These are phyloP conservation scores for Chlamydomonas asymmetrica DNA, from an alignment of 139 green algal species.

Conservation along the genomic window DNA sequence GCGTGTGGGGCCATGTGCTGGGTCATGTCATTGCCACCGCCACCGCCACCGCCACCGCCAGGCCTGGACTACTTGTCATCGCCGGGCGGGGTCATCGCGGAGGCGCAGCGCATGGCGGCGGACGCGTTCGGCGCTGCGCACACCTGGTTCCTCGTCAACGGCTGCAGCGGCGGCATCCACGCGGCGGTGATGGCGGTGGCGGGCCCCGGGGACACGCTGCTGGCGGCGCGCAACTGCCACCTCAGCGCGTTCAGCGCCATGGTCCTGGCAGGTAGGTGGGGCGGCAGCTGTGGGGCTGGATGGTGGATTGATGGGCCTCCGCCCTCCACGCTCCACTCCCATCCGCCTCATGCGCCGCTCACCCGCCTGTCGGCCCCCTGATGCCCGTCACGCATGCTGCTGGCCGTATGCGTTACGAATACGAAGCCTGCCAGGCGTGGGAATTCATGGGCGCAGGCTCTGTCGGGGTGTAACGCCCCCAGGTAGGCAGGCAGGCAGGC, in stretches of 20 bases:
- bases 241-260: slow-evolving; percentile 74
- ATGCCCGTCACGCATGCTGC: too few species aligned
- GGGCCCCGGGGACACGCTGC: slow-evolving; percentile 41
- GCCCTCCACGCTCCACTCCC: too few species aligned
- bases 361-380: too few species aligned
- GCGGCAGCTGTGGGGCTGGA: too few species aligned
- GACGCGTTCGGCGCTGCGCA: slow-evolving; percentile 68
- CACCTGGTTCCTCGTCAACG: slow-evolving; percentile 94
- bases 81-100: slow-evolving; percentile 70
- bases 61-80: slow-evolving; percentile 78
- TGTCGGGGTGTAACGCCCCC: too few species aligned
- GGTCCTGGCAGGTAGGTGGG: slow-evolving; percentile 67
- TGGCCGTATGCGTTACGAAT: too few species aligned
- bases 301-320: too few species aligned
- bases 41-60: slow-evolving; percentile 10
- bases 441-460: too few species aligned
- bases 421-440: too few species aligned
- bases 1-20: background rate
- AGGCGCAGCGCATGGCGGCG: slow-evolving; percentile 76
- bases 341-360: too few species aligned
- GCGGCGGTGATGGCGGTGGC: slow-evolving; percentile 62
- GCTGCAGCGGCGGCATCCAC: slow-evolving; percentile 79
- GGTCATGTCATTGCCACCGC: background rate
- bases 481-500: too few species aligned
- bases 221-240: slow-evolving; percentile 88